Conservation (phyloP, 2,329 filamentous ascomycete species). For the Emergomyces orientalis region DNA sequence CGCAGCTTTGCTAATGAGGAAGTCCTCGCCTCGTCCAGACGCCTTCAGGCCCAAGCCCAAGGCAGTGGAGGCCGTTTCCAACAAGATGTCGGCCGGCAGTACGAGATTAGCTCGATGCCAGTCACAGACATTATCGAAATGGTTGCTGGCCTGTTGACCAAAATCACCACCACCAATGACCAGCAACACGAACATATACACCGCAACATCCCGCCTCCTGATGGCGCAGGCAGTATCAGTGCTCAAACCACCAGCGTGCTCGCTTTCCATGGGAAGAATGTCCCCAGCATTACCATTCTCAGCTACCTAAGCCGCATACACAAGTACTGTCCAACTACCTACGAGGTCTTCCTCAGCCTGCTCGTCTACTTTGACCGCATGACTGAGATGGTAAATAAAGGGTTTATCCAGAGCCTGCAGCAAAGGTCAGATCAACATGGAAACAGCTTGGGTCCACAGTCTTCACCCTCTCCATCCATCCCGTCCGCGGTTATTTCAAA, state of each 20-base stretch:
- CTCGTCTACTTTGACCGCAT: slow-evolving; percentile 98
- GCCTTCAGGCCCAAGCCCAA: slow-evolving; percentile 15
- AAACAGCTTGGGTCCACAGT: slow-evolving; percentile 14
- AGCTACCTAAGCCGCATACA: slow-evolving; percentile 95
- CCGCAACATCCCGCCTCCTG: slow-evolving; percentile 56
- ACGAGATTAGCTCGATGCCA: slow-evolving; percentile 96
- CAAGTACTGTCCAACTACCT: slow-evolving; percentile 97
- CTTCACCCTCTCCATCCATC: slow-evolving; percentile 18
- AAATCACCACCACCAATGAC: slow-evolving; percentile 96
- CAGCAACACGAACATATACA: slow-evolving; percentile 85
- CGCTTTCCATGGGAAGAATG: slow-evolving; percentile 96
- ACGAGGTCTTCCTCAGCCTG: slow-evolving; percentile 91
- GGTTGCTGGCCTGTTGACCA: slow-evolving; percentile 91
- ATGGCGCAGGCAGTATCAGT: slow-evolving; percentile 50
- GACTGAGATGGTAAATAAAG: slow-evolving; percentile 88
- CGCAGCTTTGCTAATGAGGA: slow-evolving; percentile 79
- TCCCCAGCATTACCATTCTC: slow-evolving; percentile 90
- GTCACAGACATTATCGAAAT: slow-evolving; percentile 97
- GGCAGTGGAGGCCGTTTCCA: slow-evolving; percentile 18
- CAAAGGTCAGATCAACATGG: slow-evolving; percentile 17
- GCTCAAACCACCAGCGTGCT: slow-evolving; percentile 65
- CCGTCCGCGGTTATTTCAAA: slow-evolving; percentile 17
- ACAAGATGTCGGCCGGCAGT: slow-evolving; percentile 51
- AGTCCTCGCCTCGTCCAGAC: slow-evolving; percentile 47
- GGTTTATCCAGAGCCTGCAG: slow-evolving; percentile 40